Percentiles rank a stretch among this genome's conserved stretches.
phyloP scores from a whole-genome alignment of 768 basidiomycete genomes.

The Suillus paluster region DNA sequence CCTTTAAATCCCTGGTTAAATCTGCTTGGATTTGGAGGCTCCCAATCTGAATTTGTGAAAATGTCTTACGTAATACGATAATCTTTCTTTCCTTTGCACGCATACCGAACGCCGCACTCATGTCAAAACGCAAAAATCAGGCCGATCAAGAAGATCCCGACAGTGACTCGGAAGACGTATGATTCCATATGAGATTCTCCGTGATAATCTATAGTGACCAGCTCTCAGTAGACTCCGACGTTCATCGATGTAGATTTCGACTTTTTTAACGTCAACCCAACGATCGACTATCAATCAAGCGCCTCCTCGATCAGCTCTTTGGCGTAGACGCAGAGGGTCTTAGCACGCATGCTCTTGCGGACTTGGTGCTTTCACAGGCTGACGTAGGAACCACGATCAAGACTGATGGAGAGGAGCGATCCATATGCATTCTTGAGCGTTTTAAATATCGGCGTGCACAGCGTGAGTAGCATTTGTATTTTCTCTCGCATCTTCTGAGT shows the following conservation, averaged over 20 bases:
- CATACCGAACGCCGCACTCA: no score
- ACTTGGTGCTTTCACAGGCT: conserved; percentile 77
- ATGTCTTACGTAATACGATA: no score
- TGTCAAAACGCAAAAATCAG: conserved; percentile 56
- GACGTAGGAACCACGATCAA: conserved; percentile 89
- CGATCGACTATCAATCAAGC: conserved; percentile 78
- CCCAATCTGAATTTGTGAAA: no score
- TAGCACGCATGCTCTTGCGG: conserved; percentile 71
- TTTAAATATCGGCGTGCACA: no score
- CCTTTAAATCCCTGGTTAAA: no score
- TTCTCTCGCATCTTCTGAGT: no score
- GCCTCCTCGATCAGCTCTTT: conserved; percentile 72
- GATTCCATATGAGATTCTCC: conserved; percentile 37
- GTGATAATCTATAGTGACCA: not conserved
- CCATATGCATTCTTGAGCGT: no score
- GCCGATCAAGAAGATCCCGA: conserved; percentile 36
- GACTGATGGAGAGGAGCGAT: conserved; percentile 61
- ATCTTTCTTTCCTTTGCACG: no score
- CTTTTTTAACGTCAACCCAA: conserved; percentile 90
- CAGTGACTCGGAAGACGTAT: conserved; percentile 44
- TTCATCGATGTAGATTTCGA: conserved; percentile 61
- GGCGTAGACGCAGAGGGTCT: conserved; percentile 73
- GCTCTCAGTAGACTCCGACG: conserved; percentile 18
- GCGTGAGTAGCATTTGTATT: no score
- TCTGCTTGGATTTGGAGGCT: no score